A percentile compares a stretch with the other conserved stretches of the same genome.
Conservation (phyloP, 306 rosid species). For the Ammopiptanthus mongolicus region DNA sequence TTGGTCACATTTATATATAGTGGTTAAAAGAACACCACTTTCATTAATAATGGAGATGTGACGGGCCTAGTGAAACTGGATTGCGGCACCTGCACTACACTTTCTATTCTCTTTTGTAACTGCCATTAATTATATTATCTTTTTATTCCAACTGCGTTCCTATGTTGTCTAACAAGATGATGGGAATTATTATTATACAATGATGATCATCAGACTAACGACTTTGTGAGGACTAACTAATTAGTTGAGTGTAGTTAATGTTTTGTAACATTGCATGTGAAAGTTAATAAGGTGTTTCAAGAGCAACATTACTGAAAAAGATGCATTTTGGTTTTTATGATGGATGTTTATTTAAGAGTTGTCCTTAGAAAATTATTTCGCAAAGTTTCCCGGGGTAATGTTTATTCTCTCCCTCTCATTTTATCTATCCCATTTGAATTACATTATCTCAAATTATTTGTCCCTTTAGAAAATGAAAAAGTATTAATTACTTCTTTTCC, state of each 20-base stretch:
- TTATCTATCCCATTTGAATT: too few species aligned
- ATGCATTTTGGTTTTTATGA: constrained; percentile 27
- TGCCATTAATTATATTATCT: constrained; percentile 42
- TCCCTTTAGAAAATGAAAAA: too few species aligned
- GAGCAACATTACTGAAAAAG: constrained; percentile 12
- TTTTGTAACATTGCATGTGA: constrained; percentile 17
- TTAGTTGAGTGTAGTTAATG: not conserved
- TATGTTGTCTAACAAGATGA: constrained; percentile 27
- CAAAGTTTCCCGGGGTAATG: not conserved
- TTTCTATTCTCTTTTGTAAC: constrained; percentile 33
- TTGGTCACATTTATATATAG: not conserved
- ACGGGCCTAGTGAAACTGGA: constrained; percentile 23
- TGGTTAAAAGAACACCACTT: constrained; percentile 25
- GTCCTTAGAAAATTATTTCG: constrained; percentile 6
- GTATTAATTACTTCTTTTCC: too few species aligned
- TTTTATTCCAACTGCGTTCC: constrained; percentile 14
- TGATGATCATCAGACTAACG: constrained; percentile 27
- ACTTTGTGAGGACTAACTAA: constrained; percentile 22
- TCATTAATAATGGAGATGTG: constrained; percentile 27
- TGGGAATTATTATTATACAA: constrained; percentile 36
- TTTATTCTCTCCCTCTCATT: too few species aligned
- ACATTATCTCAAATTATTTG: too few species aligned
- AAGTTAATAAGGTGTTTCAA: constrained; percentile 13
- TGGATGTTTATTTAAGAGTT: constrained; percentile 27
- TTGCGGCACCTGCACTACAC: constrained; percentile 29